Evolutionary conservation across 2,329 filamentous ascomycete genomes (phyloP).

Genomic region (Cladophialophora psammophila): DNA sequence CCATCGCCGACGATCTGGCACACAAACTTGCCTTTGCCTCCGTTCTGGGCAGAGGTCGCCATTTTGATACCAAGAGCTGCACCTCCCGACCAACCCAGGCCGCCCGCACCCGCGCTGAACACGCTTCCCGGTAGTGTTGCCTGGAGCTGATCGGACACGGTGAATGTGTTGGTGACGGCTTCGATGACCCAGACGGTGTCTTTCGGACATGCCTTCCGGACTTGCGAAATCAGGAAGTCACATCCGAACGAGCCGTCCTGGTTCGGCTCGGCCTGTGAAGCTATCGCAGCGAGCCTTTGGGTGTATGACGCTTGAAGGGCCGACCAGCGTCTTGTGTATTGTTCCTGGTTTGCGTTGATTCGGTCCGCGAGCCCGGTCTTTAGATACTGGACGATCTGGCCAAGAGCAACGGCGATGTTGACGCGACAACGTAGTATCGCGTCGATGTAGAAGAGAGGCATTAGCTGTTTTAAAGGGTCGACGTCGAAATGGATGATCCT

Average conservation of each 20-base stretch:
- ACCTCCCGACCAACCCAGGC: slow-evolving; percentile 81
- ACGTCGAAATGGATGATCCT: slow-evolving; percentile 71
- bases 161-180: slow-evolving; percentile 73
- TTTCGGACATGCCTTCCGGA: slow-evolving; percentile 64
- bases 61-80: slow-evolving; percentile 79
- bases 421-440: slow-evolving; percentile 71
- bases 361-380: no score
- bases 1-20: slow-evolving; percentile 73
- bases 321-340: slow-evolving; percentile 51
- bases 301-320: slow-evolving; percentile 45
- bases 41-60: slow-evolving; percentile 63
- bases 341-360: slow-evolving; percentile 51
- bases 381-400: slow-evolving; percentile 72
- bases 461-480: slow-evolving; percentile 74
- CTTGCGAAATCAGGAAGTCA: slow-evolving; percentile 62
- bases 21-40: slow-evolving; percentile 66
- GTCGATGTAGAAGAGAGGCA: slow-evolving; percentile 75
- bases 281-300: slow-evolving; percentile 62
- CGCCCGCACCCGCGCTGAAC: slow-evolving; percentile 83
- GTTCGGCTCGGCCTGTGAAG: slow-evolving; percentile 62
- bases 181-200: slow-evolving; percentile 80
- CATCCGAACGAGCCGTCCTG: slow-evolving; percentile 63
- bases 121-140: slow-evolving; percentile 72
- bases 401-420: slow-evolving; percentile 69
- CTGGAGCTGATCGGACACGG: slow-evolving; percentile 75